Base-by-base conservation (phyloP, 805 yeast species). In the Yamadazyma takamatsuzukensis region DNA sequence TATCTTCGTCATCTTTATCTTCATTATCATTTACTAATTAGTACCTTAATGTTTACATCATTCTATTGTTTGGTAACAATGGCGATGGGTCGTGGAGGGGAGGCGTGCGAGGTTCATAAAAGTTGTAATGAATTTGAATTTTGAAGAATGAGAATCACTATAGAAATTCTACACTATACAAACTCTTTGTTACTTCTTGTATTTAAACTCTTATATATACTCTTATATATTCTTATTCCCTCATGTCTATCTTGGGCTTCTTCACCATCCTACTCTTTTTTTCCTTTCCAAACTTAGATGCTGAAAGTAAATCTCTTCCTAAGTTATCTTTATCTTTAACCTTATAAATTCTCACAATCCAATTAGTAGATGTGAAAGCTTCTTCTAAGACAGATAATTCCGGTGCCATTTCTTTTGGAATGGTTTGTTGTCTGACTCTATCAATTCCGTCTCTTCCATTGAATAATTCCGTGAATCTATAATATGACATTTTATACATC, bases 321-420 rank as follows among this genome's bases (percentile, higher is more conserved):
- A 85, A 76, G 40, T 76, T 77, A 59, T 93, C 98, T 38, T 74
- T 70, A 40, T 87, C 90, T 62, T 88, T 93, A 46, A 93, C 84
- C 70, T 87, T 84, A 68, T 86, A 93, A 40, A 93, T 76, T 64
- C 98, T 78, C 13, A 93, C 97, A 47, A 93, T 74, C 97, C 97
- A 94, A 70, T 93, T 94, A 55, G 88, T 95, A 29, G 90, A 72
- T 2, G 98, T 93, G 65, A 81, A 93, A 0, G 82, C 98, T 69
- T 93, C 98, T 50, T 93, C 97, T 25, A 90, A 70, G 33, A 80
- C 80, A 53, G 81, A 81, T 49, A 90, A 69, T 25, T 75, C 69
- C 14, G 64, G 60, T 26, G 75, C 68, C 32, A 64, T 63, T 15
- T 53, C 51, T 2, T 62, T 54, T 2, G 80, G 76, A 43, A 93